Conservation (phyloP, 169 alveolate species). For the Babesia gibsoni region DNA sequence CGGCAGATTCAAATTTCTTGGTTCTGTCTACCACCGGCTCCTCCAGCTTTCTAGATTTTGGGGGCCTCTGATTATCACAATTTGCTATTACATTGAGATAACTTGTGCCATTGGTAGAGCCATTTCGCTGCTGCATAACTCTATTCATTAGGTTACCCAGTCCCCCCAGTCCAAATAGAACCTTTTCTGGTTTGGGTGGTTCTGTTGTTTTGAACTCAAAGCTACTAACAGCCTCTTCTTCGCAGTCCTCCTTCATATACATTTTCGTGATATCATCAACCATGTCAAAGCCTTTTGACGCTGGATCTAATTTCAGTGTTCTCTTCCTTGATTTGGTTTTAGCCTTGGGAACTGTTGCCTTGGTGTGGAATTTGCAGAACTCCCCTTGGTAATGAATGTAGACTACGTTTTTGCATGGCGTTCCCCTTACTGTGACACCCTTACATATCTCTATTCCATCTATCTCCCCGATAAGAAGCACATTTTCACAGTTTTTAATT, state of each 20-base stretch:
- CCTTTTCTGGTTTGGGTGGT: slow-evolving; percentile 9
- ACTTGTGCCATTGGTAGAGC: not conserved
- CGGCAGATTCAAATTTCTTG: slow-evolving; percentile 15
- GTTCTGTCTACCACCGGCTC: not conserved
- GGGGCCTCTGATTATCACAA: too few species aligned
- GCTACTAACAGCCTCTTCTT: not conserved
- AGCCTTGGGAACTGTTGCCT: slow-evolving; percentile 4
- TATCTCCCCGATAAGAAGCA: slow-evolving; percentile 52
- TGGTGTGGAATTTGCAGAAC: slow-evolving; percentile 57
- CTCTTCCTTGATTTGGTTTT: not conserved
- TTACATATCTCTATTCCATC: slow-evolving; percentile 48
- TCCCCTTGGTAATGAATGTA: slow-evolving; percentile 62
- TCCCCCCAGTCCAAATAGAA: not conserved
- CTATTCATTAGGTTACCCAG: not conserved
- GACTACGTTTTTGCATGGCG: slow-evolving; percentile 49
- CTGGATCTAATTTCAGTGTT: not conserved
- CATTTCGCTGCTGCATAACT: not conserved
- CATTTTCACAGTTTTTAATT: slow-evolving; percentile 30
- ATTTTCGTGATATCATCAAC: not conserved
- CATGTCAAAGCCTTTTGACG: not conserved
- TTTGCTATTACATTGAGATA: not conserved
- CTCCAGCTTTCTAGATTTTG: not conserved
- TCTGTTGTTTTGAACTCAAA: not conserved
- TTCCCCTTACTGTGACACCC: slow-evolving; percentile 48
- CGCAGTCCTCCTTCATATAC: not conserved